Evolutionary conservation across 495 filamentous ascomycete species (phyloP).

Genomic region (Neohortaea acidophila): DNA sequence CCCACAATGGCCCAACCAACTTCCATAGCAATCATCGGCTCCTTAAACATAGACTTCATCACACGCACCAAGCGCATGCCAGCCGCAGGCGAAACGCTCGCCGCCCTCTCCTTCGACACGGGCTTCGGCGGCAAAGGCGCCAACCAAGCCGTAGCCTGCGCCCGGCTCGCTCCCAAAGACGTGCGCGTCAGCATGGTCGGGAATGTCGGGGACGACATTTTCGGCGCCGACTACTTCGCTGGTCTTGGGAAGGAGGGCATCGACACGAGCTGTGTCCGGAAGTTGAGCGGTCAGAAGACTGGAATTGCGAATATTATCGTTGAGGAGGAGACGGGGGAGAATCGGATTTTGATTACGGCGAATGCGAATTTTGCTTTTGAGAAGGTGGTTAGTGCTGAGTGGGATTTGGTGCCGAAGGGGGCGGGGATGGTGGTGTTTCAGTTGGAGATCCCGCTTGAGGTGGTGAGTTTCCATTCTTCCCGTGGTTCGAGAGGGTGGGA

Average conservation of each 20-base stretch:
- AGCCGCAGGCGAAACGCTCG: slow-evolving; percentile 71
- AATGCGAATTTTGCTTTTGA: slow-evolving; percentile 52
- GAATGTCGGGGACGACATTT: slow-evolving; percentile 58
- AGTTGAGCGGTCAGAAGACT: slow-evolving; percentile 41
- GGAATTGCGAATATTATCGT: slow-evolving; percentile 73
- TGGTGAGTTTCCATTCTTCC: slow-evolving; percentile 31
- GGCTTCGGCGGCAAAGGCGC: slow-evolving; percentile 87
- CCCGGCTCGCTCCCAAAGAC: slow-evolving; percentile 41
- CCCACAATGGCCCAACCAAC: slow-evolving; percentile 1
- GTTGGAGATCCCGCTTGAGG: slow-evolving; percentile 65
- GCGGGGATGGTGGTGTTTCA: slow-evolving; percentile 70
- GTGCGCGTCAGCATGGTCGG: slow-evolving; percentile 68
- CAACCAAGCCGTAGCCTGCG: slow-evolving; percentile 81
- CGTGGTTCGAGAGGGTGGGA: background rate
- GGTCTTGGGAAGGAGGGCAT: slow-evolving; percentile 40
- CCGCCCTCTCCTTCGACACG: slow-evolving; percentile 56
- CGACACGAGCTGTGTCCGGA: slow-evolving; percentile 39
- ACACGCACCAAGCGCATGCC: slow-evolving; percentile 75
- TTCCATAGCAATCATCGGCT: slow-evolving; percentile 66
- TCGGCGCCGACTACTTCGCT: slow-evolving; percentile 36
- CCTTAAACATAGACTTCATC: slow-evolving; percentile 84
- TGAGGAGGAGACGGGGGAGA: slow-evolving; percentile 55
- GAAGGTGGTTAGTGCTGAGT: slow-evolving; percentile 18
- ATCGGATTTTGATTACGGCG: slow-evolving; percentile 67
- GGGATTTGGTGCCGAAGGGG: slow-evolving; percentile 27